phyloP scores from a whole-genome alignment of 768 basidiomycete genomes.

The Phaffia australis region DNA sequence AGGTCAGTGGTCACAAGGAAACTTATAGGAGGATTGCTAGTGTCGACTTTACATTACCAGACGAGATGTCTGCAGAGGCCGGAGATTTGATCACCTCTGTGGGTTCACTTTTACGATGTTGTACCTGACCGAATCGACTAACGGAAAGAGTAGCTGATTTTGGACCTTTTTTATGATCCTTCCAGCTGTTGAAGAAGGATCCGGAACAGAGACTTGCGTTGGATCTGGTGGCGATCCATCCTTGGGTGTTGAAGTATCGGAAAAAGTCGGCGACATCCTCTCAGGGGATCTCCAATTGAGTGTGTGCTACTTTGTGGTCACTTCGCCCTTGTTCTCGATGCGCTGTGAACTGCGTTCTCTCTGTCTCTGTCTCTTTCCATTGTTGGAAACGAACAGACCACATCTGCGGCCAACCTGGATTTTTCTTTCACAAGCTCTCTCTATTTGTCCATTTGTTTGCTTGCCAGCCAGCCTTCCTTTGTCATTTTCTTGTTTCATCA shows the following conservation, averaged over 20 bases:
- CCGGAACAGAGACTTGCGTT: constrained; percentile 67
- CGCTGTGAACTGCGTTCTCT: background rate
- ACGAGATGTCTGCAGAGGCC: constrained; percentile 52
- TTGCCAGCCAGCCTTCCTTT: no score
- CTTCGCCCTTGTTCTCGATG: background rate
- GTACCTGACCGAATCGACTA: no score
- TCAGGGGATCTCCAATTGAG: constrained; percentile 37
- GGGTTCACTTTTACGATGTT: constrained; percentile 28
- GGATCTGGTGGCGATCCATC: constrained; percentile 62
- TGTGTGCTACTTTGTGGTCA: constrained; percentile 37
- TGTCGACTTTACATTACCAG: constrained; percentile 66
- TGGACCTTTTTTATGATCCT: background rate
- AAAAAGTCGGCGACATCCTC: constrained; percentile 29
- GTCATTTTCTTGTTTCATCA: no score
- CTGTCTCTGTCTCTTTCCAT: background rate
- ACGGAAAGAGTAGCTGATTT: constrained; percentile 2
- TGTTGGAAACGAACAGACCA: background rate
- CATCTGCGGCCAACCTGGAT: no score
- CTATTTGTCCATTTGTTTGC: no score
- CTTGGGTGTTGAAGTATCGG: constrained; percentile 57
- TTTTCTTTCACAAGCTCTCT: no score
- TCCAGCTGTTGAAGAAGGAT: constrained; percentile 65
- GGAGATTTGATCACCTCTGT: constrained; percentile 57
- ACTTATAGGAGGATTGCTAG: constrained; percentile 81
- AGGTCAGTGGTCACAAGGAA: constrained; percentile 63